phyloP scores from a whole-genome alignment of 2,329 filamentous ascomycete genomes.

The Whalleya microplaca region DNA sequence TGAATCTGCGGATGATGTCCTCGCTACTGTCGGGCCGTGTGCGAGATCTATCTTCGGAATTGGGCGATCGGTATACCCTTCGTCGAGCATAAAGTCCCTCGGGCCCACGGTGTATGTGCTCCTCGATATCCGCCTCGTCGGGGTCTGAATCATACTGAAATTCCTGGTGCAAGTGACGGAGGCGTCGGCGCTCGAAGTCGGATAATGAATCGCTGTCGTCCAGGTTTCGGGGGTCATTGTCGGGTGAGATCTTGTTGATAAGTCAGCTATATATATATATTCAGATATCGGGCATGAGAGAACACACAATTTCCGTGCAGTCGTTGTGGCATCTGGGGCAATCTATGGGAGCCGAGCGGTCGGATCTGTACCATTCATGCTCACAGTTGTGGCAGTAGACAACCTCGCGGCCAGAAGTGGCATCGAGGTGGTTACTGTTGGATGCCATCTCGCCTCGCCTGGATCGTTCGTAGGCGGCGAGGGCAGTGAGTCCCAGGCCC shows the following conservation, averaged over 20 bases:
- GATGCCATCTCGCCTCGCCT: constrained; percentile 45
- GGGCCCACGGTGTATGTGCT: constrained; percentile 47
- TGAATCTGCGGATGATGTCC: constrained; percentile 45
- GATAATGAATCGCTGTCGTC: constrained; percentile 38
- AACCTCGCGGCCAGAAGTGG: constrained; percentile 63
- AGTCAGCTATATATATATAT: constrained; percentile 26
- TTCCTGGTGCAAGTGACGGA: constrained; percentile 33
- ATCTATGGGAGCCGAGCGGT: constrained; percentile 58
- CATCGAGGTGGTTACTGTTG: constrained; percentile 51
- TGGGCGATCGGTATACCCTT: constrained; percentile 36
- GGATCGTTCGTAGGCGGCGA: constrained; percentile 56
- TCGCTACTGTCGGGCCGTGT: constrained; percentile 30
- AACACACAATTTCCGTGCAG: constrained; percentile 81
- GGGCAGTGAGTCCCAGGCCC: constrained; percentile 61
- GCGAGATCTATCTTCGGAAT: constrained; percentile 16
- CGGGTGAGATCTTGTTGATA: constrained; percentile 49
- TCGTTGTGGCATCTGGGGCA: constrained; percentile 82
- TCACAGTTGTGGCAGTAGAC: constrained; percentile 85
- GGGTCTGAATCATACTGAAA: constrained; percentile 62
- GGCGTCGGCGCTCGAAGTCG: constrained; percentile 24
- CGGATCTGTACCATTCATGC: constrained; percentile 78
- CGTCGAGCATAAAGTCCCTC: constrained; percentile 47
- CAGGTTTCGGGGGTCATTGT: constrained; percentile 64
- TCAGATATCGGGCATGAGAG: background rate
- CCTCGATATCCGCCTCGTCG: constrained; percentile 62